Evolutionary conservation across 768 basidiomycete species (phyloP).

Genomic region (Gyrodon lividus): DNA sequence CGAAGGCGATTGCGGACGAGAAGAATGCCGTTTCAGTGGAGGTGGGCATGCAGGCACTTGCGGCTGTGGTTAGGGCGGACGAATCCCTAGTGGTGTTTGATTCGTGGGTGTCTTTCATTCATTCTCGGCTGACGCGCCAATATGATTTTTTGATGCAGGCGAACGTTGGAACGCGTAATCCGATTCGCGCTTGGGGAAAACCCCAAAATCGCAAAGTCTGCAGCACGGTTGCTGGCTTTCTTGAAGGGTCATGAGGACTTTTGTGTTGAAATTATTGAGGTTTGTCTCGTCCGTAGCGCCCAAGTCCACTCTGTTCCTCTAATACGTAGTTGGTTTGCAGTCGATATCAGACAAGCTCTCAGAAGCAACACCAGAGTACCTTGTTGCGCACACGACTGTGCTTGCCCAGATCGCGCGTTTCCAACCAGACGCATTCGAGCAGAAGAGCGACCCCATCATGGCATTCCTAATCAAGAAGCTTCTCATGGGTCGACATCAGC

Average conservation of each 20-base stretch:
- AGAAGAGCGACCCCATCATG: slow-evolving; percentile 72
- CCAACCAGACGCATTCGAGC: slow-evolving; percentile 73
- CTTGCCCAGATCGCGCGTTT: slow-evolving; percentile 73
- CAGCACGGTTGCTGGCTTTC: slow-evolving; percentile 69
- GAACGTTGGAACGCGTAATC: slow-evolving; percentile 61
- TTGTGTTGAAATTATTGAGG: slow-evolving; percentile 62
- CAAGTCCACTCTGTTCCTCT: background rate
- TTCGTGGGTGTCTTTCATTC: slow-evolving; percentile 48
- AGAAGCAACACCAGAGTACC: slow-evolving; percentile 44
- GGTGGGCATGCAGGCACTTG: slow-evolving; percentile 73
- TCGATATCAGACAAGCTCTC: slow-evolving; percentile 53
- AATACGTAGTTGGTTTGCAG: slow-evolving; percentile 36
- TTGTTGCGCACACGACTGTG: slow-evolving; percentile 68
- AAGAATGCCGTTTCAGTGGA: slow-evolving; percentile 56
- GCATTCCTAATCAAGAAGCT: slow-evolving; percentile 67
- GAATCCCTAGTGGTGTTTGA: slow-evolving; percentile 56
- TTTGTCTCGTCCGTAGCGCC: slow-evolving; percentile 32
- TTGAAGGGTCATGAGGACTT: slow-evolving; percentile 50
- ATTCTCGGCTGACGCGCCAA: background rate
- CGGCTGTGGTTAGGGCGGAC: slow-evolving; percentile 63
- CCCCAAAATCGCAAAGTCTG: slow-evolving; percentile 78
- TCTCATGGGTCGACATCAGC: slow-evolving; percentile 55
- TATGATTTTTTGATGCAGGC: slow-evolving; percentile 38
- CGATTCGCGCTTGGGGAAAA: slow-evolving; percentile 60
- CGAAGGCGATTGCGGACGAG: slow-evolving; percentile 68